Evolutionary conservation across 2,329 filamentous ascomycete genomes (phyloP).

Genomic region (Colletotrichum gloeosporioides): DNA sequence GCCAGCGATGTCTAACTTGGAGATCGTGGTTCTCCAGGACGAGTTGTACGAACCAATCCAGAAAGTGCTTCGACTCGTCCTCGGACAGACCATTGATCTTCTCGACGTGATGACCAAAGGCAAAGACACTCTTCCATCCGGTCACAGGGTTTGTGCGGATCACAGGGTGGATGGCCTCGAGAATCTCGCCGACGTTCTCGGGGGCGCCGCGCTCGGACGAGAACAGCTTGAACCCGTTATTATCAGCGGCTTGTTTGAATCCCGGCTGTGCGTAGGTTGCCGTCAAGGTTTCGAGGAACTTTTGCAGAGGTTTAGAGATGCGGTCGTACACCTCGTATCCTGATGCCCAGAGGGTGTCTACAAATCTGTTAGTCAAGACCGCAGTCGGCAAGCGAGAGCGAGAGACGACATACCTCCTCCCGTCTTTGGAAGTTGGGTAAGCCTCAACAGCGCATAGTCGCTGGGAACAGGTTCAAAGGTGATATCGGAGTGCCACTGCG

Average conservation of each 20-base stretch:
- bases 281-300: slow-evolving; percentile 64
- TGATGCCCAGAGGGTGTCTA: slow-evolving; percentile 66
- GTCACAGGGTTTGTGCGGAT: slow-evolving; percentile 64
- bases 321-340: slow-evolving; percentile 66
- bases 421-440: slow-evolving; percentile 58
- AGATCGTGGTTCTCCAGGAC: slow-evolving; percentile 62
- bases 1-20: slow-evolving; percentile 54
- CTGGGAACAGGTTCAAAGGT: slow-evolving; percentile 68
- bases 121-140: slow-evolving; percentile 62
- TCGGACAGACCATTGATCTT: slow-evolving; percentile 56
- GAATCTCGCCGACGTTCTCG: slow-evolving; percentile 51
- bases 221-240: slow-evolving; percentile 51
- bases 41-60: slow-evolving; percentile 56
- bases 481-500: slow-evolving; percentile 68
- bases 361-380: not conserved
- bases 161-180: slow-evolving; percentile 59
- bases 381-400: not conserved
- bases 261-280: slow-evolving; percentile 57
- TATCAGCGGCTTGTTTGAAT: slow-evolving; percentile 53
- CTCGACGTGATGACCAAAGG: slow-evolving; percentile 54
- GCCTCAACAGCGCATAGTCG: slow-evolving; percentile 65
- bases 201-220: slow-evolving; percentile 51
- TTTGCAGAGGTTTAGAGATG: slow-evolving; percentile 59
- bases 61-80: slow-evolving; percentile 52
- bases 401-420: slow-evolving; percentile 49